Evolutionary conservation across 305 asterid species (phyloP), one percentile per base, ranked within the genome.

Genomic region (Andrographis paniculata): DNA sequence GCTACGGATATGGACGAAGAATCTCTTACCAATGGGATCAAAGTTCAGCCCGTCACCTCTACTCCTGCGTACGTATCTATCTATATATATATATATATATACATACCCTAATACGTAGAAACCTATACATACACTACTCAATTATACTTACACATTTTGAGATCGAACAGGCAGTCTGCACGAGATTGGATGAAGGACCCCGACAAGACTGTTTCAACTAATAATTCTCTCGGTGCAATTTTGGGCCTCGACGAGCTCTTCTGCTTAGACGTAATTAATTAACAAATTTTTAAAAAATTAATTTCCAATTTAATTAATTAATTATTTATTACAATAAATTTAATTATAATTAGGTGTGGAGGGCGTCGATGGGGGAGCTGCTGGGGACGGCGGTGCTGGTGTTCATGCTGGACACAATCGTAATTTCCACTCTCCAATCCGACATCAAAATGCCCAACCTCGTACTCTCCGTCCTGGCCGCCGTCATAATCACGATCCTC

Each of bases 301-400:
- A n/a, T n/a, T n/a, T n/a, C n/a, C n/a, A n/a, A n/a, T n/a, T n/a
- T n/a, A n/a, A n/a, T n/a, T n/a, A n/a, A n/a, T n/a, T n/a, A n/a
- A n/a, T n/a, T n/a, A n/a, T n/a, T n/a, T n/a, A n/a, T n/a, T n/a
- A n/a, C n/a, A n/a, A n/a, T n/a, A n/a, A n/a, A n/a, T n/a, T n/a
- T n/a, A n/a, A n/a, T n/a, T n/a, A n/a, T n/a, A n/a, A n/a, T n/a
- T n/a, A 84, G 93, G 70, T 78, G 8, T 84, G 89, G 87, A 57
- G 93, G 42, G 86, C 92, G 2, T 81, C 95, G 4, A 45, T 76
- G 0, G 95, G 84, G 1, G 95, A 84, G 71, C 53, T 84, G 1
- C 50, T 84, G 8, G 95, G 87, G 14, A 46, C 95, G 0, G 80
- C 87, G 0, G 80, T 78, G 4, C 51, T 80, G 1, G 93, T 80